Base-by-base conservation (phyloP, 495 filamentous ascomycete genomes). In the Penicillium canariense region DNA sequence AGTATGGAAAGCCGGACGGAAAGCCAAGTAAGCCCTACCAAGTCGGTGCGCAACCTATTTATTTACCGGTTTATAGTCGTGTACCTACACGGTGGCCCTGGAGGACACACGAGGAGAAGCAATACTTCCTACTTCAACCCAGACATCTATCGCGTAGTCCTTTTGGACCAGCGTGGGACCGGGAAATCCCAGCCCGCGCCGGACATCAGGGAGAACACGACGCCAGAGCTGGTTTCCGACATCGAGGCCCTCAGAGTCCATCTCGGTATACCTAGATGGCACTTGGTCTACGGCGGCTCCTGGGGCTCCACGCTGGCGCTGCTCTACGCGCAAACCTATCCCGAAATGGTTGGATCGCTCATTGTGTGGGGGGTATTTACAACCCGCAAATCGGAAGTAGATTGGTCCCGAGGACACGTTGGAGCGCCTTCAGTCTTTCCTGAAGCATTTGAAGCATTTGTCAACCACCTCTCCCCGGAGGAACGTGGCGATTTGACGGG, bases 281-380 rank as follows among this genome's bases (percentile, higher is more conserved):
- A 64, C 32, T 60, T 78, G 17, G 67, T 78, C n/a, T 80, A 76
- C 55, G 77, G 77, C 44, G 77, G 77, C 1, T 77, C 73, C 2
- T 79, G 77, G 77, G 77, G 77, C 44, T 69, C 69, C 2, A 72
- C 73, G 1, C 67, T 80, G 9, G 60, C 72, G 0, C 59, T 80
- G 12, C 58, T 68, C 32, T 78, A 78, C 55, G 60, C 77, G 6
- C 59, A 77, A 57, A 60, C 68, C 10, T 62, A 75, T 35, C 73
- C 77, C 3, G 67, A 72, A 2, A 48, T 49, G 9, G 68, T 73
- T 0, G 47, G 68, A 0, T 63, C 68, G 7, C 52, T 76, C 35
- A 60, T 75, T 15, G 51, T 79, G 10, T 60, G 72, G 4, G 76
- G 75, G 10, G 65, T 77, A n/a, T 77, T 76, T 43, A 68, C 68